These are phyloP conservation scores for Saprolegnia diclina DNA, from an alignment of 352 stramenopile species.

Conservation along the genomic window DNA sequence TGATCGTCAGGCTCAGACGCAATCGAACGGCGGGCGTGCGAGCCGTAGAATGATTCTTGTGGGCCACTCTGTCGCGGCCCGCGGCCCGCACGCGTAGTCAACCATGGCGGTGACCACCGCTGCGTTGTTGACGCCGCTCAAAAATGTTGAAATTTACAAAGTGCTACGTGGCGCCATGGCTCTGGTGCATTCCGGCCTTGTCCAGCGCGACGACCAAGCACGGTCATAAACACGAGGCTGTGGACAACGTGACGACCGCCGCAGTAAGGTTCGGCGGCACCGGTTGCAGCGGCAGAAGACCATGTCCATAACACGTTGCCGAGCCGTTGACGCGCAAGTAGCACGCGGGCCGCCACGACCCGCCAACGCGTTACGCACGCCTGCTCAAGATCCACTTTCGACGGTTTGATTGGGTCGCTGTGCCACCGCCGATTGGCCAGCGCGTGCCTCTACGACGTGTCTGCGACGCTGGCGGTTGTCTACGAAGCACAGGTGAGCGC, in stretches of 20 bases:
- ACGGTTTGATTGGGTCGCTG: not conserved
- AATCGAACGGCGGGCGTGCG: too few relatives aligned
- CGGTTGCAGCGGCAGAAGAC: not conserved
- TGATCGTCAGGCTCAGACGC: too few relatives aligned
- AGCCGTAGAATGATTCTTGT: too few relatives aligned
- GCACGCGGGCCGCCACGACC: not conserved
- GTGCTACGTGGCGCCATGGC: not conserved
- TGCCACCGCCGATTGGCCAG: not conserved
- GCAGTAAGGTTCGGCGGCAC: not conserved
- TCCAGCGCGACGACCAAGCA: not conserved
- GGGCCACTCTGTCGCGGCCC: too few relatives aligned
- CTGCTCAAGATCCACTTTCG: not conserved
- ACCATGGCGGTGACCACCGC: too few relatives aligned
- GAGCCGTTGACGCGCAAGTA: too few relatives aligned
- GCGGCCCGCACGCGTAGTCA: too few relatives aligned
- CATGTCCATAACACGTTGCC: too few relatives aligned
- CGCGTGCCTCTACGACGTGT: too few relatives aligned
- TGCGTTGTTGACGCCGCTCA: too few relatives aligned
- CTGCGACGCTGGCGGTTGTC: too few relatives aligned
- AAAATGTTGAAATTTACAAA: not conserved
- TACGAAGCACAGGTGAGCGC: too few relatives aligned
- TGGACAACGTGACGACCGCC: not conserved
- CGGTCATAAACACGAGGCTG: not conserved
- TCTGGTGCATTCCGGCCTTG: not conserved
- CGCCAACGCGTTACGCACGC: not conserved